Evolutionary conservation across 2,329 filamentous ascomycete species (phyloP), one percentile per base, ranked within the genome.

Genomic region (Trichoderma lentiforme): DNA sequence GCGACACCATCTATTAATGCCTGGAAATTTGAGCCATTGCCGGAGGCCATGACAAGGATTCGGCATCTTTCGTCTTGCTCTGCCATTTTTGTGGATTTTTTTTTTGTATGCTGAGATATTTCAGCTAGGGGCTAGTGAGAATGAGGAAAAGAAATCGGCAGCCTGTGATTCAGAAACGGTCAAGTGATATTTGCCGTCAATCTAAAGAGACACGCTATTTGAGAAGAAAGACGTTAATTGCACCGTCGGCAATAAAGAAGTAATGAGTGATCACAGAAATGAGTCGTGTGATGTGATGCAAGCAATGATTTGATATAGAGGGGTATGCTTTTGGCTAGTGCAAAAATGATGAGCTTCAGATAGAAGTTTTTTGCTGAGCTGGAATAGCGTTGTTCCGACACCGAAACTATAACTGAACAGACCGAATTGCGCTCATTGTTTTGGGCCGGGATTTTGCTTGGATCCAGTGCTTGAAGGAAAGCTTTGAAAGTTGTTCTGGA

Each of bases 1-100:
- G 81, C 77, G 30, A 84, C 79, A 57, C 82, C 84, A 74, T 88
- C 84, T 58, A 88, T 84, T 2, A 63, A 39, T 6, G 34, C 60
- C 60, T 63, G 60, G 24, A 63, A 63, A 28, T 63, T 63, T n/a
- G 60, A 63, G 60, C 93, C 93, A 75, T 87, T 90, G 80, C 93
- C 91, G 64, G 90, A 92, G 80, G 91, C 91, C 78, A 93, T 88
- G 76, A 93, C 89, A 67, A 90, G 86, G 76, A 93, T 86, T 71
- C 87, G 88, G 76, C 83, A 86, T 36, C 78, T 67, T 34, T 47
- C 39, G 43, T 15, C 61, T 51, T 60, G 70, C 64, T 67, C 51
- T 34, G 81, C 30, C 32, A 67, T 67, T 30, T 36, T 67, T 14
- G 21, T 28, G 12, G 36, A 43, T 34, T 9, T 28, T 63, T 63